Evolutionary conservation across 495 filamentous ascomycete species (phyloP), one percentile per base, ranked within the genome.

Genomic region (Penicillium ucsense): DNA sequence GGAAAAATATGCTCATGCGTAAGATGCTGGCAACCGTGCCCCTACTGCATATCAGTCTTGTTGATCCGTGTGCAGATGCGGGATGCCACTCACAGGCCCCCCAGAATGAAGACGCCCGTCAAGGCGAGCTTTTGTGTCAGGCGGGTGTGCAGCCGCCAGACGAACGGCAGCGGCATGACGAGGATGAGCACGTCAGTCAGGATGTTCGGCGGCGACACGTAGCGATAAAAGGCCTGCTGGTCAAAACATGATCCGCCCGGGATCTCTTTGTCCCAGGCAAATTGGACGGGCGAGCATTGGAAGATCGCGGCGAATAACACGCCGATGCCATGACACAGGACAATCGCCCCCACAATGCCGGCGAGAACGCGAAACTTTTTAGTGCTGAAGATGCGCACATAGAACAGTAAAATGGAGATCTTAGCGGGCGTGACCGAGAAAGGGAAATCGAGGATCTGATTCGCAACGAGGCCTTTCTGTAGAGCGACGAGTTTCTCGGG

Each of bases 151-250:
- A 65, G 37, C 4, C 34, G 52, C 70, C 67, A 66, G 10, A 72
- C 55, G 37, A 70, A 56, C n/a, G 65, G 74, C 59, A 78, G 60
- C 8, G 68, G 74, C 47, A 71, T 55, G 4, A 61, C 43, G n/a
- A 68, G 59, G 28, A 70, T 63, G 43, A 59, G 33, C 31, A 72
- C 46, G 38, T 73, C 71, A 4, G 63, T 56, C 5, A 65, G 5
- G 6, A 67, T 43, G 48, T 70, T 63, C 37, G 59, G 41, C 1
- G 63, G 53, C 10, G 57, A 64, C 1, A 68, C 54, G 12, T 43
- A 57, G 3, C 61, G 58, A 29, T 67, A 65, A n/a, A 66, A 52
- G 1, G 45, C 35, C 20, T 52, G 48, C 36, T 68, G 58, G 37
- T 67, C 38, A 27, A 62, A 50, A 43, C 67, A 69, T 4, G 42